phyloP scores from a whole-genome alignment of 2,329 filamentous ascomycete genomes.

The Cercospora sp. region DNA sequence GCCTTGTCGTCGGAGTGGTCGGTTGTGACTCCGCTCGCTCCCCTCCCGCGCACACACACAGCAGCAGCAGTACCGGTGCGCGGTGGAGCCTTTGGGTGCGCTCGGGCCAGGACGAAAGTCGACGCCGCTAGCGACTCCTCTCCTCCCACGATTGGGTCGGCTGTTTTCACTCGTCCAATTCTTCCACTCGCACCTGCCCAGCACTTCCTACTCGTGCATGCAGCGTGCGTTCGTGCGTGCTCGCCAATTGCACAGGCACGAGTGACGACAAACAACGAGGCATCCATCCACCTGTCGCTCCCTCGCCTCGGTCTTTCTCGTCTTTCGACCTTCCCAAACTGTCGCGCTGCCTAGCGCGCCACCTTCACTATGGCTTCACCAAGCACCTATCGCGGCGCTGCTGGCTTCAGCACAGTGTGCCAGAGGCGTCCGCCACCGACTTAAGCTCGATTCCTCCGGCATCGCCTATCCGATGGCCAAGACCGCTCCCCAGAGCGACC shows the following conservation, averaged over 20 bases:
- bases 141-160: not conserved
- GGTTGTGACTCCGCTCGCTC: conserved; percentile 6
- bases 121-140: not conserved
- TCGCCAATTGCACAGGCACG: not conserved
- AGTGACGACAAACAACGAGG: not conserved
- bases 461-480: conserved; percentile 24
- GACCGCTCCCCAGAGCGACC: not conserved
- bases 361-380: conserved; percentile 9
- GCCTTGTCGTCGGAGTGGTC: conserved; percentile 13
- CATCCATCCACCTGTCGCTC: not conserved
- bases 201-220: not conserved
- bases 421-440: conserved; percentile 25
- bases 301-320: conserved; percentile 2
- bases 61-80: not conserved
- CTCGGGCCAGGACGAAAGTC: not conserved
- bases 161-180: not conserved
- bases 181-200: not conserved
- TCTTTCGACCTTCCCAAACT: not conserved
- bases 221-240: not conserved
- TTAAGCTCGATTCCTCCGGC: conserved; percentile 28
- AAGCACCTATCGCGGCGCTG: conserved; percentile 7
- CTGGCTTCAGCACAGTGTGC: not conserved
- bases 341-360: conserved; percentile 21
- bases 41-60: not conserved
- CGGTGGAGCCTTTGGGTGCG: not conserved